A percentile compares a stretch with the other conserved stretches of the same genome.
Evolutionary conservation across 2,329 filamentous ascomycete genomes (phyloP).

Genomic region (Fusarium lateritium): DNA sequence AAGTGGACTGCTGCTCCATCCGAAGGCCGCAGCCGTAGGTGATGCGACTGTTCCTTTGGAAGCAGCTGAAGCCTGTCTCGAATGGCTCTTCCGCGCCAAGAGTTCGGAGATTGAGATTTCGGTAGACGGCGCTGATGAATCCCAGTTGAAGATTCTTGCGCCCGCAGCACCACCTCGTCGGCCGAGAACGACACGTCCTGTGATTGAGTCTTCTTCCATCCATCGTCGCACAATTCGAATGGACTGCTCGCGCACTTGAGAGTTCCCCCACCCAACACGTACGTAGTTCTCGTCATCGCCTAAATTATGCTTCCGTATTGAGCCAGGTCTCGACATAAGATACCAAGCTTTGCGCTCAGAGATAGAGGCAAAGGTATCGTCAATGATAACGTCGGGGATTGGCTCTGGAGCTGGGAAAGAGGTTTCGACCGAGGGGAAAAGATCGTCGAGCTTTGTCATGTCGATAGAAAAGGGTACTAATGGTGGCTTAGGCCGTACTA

Average conservation of each 20-base stretch:
- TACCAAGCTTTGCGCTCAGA: constrained; percentile 77
- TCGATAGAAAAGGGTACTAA: constrained; percentile 52
- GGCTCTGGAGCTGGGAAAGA: constrained; percentile 51
- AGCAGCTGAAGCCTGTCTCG: constrained; percentile 44
- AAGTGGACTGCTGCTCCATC: constrained; percentile 48
- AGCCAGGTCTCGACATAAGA: constrained; percentile 72
- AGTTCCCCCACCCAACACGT: constrained; percentile 70
- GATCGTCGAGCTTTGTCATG: constrained; percentile 51
- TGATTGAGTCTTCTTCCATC: constrained; percentile 76
- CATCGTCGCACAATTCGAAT: constrained; percentile 73
- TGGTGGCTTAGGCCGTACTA: constrained; percentile 19
- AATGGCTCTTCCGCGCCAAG: constrained; percentile 50
- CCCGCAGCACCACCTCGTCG: constrained; percentile 58
- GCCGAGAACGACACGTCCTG: constrained; percentile 62
- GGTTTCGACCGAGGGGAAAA: constrained; percentile 51
- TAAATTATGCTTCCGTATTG: constrained; percentile 68
- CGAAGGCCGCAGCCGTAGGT: constrained; percentile 52
- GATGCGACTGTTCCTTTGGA: constrained; percentile 45
- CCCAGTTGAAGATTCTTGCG: constrained; percentile 73
- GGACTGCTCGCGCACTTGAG: constrained; percentile 66
- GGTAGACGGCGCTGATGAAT: constrained; percentile 66
- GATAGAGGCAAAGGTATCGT: constrained; percentile 67
- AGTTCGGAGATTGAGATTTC: constrained; percentile 63
- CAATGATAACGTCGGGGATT: constrained; percentile 63
- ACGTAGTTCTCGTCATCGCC: constrained; percentile 73